Evolutionary conservation across 192 early-diverging fungal species (phyloP).

Genomic region (Podila epicladia): DNA sequence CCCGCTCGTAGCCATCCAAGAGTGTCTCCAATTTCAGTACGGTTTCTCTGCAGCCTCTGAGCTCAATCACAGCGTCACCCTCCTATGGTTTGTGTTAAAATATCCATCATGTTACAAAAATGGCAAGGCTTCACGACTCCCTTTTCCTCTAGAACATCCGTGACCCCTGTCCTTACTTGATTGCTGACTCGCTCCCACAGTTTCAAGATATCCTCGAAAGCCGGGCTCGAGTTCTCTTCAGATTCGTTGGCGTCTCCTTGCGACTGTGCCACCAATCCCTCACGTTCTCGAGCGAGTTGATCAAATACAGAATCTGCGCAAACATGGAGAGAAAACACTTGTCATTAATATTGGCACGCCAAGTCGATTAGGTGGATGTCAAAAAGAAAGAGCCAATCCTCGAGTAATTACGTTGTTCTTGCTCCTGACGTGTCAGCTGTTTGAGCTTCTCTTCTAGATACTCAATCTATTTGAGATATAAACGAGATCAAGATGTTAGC

Average conservation of each 20-base stretch:
- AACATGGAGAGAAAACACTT: not conserved
- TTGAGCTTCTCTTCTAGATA: constrained; percentile 21
- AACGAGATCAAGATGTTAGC: not conserved
- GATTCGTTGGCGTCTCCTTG: not conserved
- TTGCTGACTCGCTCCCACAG: constrained; percentile 14
- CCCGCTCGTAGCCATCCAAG: constrained; percentile 23
- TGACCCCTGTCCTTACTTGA: constrained; percentile 11
- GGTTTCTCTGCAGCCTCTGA: constrained; percentile 20
- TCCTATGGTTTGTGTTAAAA: not conserved
- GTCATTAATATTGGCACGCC: not conserved
- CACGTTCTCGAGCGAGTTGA: constrained; percentile 12
- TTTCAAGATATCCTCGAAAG: constrained; percentile 29
- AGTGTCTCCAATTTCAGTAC: constrained; percentile 20
- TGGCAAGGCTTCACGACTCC: not conserved
- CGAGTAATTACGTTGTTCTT: constrained; percentile 20
- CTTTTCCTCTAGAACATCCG: not conserved
- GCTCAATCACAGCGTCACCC: constrained; percentile 16
- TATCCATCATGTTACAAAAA: not conserved
- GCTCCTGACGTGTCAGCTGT: constrained; percentile 16
- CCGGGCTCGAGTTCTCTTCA: constrained; percentile 22
- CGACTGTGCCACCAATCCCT: constrained; percentile 10
- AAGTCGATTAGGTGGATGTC: not conserved
- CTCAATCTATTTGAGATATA: constrained; percentile 18
- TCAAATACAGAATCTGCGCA: constrained; percentile 12
- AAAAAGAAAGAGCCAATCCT: not conserved